Conservation (phyloP, 176 grass and related monocot species). For the Lolium multiflorum region DNA sequence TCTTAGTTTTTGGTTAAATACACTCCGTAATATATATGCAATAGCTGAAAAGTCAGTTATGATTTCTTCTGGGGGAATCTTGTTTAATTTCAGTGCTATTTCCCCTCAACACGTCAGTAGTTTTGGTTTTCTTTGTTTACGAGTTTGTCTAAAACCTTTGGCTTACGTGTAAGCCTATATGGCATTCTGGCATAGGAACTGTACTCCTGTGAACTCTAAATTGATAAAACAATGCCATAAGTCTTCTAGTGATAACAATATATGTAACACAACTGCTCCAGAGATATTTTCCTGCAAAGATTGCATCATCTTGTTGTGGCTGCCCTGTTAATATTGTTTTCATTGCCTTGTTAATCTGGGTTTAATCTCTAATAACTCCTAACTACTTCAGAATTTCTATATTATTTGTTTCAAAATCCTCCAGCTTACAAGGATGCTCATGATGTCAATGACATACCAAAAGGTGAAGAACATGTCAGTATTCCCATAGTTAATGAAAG, state of each 20-base stretch:
- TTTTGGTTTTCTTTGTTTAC: background rate
- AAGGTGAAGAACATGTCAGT: conserved; percentile 70
- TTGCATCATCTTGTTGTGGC: conserved; percentile 28
- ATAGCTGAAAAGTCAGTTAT: background rate
- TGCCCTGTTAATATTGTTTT: conserved; percentile 5
- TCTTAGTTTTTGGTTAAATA: too few relatives aligned
- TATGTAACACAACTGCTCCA: background rate
- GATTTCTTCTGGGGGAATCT: background rate
- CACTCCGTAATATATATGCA: background rate
- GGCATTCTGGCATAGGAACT: background rate
- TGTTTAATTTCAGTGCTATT: conserved; percentile 25
- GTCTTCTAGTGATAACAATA: conserved; percentile 9
- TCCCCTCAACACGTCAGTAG: background rate
- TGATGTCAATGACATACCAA: conserved; percentile 81
- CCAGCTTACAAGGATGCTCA: conserved; percentile 35
- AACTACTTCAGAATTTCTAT: background rate
- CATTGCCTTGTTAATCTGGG: background rate
- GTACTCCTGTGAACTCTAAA: conserved; percentile 13
- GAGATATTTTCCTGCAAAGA: conserved; percentile 6
- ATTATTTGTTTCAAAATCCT: conserved; percentile 3
- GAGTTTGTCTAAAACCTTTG: background rate
- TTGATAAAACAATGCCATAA: background rate
- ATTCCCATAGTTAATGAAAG: conserved; percentile 59
- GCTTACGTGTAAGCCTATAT: background rate
- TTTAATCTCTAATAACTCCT: conserved; percentile 32